These are phyloP conservation scores for Xerocomellus dryophilus DNA, from an alignment of 768 basidiomycete genomes.

Conservation along the genomic window DNA sequence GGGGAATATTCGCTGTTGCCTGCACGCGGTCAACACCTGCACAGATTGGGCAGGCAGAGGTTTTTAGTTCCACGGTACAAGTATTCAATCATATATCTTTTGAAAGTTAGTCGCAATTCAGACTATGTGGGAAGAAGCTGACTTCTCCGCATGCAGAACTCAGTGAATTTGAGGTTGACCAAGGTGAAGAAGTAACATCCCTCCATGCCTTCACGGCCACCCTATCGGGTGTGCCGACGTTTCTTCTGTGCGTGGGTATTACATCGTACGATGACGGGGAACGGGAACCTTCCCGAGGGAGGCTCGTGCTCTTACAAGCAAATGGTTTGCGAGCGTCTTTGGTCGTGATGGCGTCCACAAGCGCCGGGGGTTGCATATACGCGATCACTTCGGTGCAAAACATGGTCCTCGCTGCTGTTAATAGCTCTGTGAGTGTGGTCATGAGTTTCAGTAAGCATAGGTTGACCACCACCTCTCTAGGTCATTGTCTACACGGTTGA, in stretches of 20 bases:
- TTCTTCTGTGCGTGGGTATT: slow-evolving; percentile 52
- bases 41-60: slow-evolving; percentile 50
- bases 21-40: slow-evolving; percentile 54
- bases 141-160: slow-evolving; percentile 20
- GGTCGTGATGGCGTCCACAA: slow-evolving; percentile 39
- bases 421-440: slow-evolving; percentile 59
- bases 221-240: slow-evolving; percentile 28
- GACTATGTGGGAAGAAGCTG: background rate
- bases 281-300: slow-evolving; percentile 52
- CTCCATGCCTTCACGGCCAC: slow-evolving; percentile 36
- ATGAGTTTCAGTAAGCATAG: background rate
- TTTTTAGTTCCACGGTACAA: slow-evolving; percentile 55
- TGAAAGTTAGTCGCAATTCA: slow-evolving; percentile 45
- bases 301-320: slow-evolving; percentile 53
- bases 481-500: slow-evolving; percentile 48
- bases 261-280: slow-evolving; percentile 42
- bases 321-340: slow-evolving; percentile 22
- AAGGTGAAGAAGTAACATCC: slow-evolving; percentile 63
- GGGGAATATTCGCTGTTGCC: slow-evolving; percentile 63
- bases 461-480: slow-evolving; percentile 27
- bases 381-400: slow-evolving; percentile 50
- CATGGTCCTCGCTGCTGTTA: slow-evolving; percentile 65
- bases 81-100: slow-evolving; percentile 65
- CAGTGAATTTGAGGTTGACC: slow-evolving; percentile 29
- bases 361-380: slow-evolving; percentile 68